Evolutionary conservation across 169 alveolate species (phyloP), one percentile per base, ranked within the genome.

Genomic region (Cystoisospora suis): DNA sequence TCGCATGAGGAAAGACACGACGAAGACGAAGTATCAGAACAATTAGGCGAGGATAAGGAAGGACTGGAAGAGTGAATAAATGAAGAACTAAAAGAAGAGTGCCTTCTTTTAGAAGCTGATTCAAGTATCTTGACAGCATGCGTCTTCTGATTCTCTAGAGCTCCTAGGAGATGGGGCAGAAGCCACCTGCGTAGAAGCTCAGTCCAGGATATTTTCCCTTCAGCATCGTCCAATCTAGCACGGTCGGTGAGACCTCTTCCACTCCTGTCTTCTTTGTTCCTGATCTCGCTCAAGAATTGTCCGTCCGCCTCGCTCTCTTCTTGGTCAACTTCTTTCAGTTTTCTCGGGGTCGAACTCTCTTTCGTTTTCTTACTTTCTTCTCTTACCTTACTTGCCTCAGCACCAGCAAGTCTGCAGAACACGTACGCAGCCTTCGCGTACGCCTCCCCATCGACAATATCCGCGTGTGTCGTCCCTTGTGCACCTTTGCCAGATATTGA

Each of bases 401-500:
- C 83, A 17, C 20, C 53, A 2, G 83, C 83, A 17, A 72, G 34
- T 9, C 83, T 46, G 23, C 83, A 72, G 32, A 72, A 72, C 47
- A 72, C 83, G 56, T 72, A 56, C 12, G 83, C 83, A 40, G 56
- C 83, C 32, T 72, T 72, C 83, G 83, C 83, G 23, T 72, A 72
- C 83, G 83, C 7, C 20, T 72, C 83, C n/a, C 83, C 83, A 56
- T 72, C 83, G 6, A 38, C 56, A 38, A 56, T 23, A 53, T 53
- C 29, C 65, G 23, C 23, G n/a, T n/a, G n/a, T n/a, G n/a, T n/a
- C n/a, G n/a, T n/a, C n/a, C n/a, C n/a, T n/a, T n/a, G n/a, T n/a
- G n/a, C n/a, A n/a, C n/a, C n/a, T n/a, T n/a, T n/a, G n/a, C n/a
- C n/a, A n/a, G n/a, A n/a, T n/a, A n/a, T n/a, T n/a, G n/a, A n/a